Percentiles rank a stretch among this genome's conserved stretches.
phyloP scores from a whole-genome alignment of 805 yeast species.

The Candida sanyiensis region DNA sequence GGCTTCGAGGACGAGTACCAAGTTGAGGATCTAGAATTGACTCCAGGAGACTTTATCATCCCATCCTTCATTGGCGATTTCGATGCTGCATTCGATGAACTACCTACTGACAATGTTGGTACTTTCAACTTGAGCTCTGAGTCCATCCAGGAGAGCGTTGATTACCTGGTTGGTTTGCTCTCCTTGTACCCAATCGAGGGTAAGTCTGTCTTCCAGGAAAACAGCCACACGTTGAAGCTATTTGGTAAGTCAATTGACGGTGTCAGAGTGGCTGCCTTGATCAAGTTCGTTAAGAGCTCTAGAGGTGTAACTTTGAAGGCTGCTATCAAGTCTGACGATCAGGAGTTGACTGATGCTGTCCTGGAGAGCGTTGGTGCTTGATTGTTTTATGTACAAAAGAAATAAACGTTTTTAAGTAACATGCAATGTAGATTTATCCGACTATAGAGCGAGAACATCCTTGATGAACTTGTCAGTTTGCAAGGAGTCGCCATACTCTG shows the following conservation, averaged over 20 bases:
- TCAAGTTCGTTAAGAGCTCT: constrained; percentile 38
- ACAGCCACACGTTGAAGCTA: constrained; percentile 67
- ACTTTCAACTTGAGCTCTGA: constrained; percentile 57
- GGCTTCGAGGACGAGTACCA: constrained; percentile 94
- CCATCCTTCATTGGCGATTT: constrained; percentile 79
- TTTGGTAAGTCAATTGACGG: constrained; percentile 63
- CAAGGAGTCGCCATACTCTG: constrained; percentile 25
- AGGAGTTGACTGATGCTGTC: constrained; percentile 43
- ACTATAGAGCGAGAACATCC: constrained; percentile 33
- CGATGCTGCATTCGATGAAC: constrained; percentile 65
- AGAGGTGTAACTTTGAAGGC: constrained; percentile 43
- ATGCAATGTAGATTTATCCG: not conserved
- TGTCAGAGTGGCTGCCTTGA: constrained; percentile 37
- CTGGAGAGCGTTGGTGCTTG: constrained; percentile 37
- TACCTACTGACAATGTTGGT: constrained; percentile 54
- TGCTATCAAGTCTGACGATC: constrained; percentile 36
- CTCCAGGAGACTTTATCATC: constrained; percentile 74
- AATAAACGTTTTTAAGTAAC: not conserved
- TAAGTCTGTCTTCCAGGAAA: constrained; percentile 42
- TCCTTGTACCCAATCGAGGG: constrained; percentile 73
- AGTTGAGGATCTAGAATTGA: constrained; percentile 69
- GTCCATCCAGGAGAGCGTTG: constrained; percentile 50
- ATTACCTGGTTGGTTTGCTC: constrained; percentile 45
- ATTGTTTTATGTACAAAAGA: constrained; percentile 1
- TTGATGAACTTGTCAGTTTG: constrained; percentile 37